Evolutionary conservation across 1,139 yeast genomes (phyloP).

Genomic region (Taiozyma sp.): DNA sequence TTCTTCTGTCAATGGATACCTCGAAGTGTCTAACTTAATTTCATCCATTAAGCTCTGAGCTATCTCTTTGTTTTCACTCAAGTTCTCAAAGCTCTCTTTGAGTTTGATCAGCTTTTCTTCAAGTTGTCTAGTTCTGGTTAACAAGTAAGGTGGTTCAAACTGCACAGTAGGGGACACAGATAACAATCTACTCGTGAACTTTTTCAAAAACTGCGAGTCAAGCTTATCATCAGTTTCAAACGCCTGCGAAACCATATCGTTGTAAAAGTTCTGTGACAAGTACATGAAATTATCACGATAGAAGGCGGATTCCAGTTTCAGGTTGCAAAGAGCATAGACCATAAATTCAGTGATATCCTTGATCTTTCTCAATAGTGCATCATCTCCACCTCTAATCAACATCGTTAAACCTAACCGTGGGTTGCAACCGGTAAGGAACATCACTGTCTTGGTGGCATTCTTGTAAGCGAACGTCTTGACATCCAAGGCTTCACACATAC

Average conservation of each 20-base stretch:
- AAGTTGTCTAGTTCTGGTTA: conserved; percentile 50
- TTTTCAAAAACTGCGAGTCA: conserved; percentile 45
- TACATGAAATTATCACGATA: conserved; percentile 70
- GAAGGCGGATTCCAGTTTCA: conserved; percentile 76
- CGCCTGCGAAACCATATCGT: conserved; percentile 14
- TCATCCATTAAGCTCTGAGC: conserved; percentile 19
- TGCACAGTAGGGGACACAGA: conserved; percentile 76
- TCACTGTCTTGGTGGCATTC: conserved; percentile 60
- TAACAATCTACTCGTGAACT: conserved; percentile 46
- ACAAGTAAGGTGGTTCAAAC: conserved; percentile 61
- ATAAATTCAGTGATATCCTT: conserved; percentile 80
- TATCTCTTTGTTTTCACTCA: conserved; percentile 12
- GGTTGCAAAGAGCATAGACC: conserved; percentile 70
- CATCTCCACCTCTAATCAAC: conserved; percentile 71
- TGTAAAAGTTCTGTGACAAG: conserved; percentile 34
- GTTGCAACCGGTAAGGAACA: conserved; percentile 76
- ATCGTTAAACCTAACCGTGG: conserved; percentile 77
- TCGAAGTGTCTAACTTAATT: conserved; percentile 9
- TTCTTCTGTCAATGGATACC: conserved; percentile 3
- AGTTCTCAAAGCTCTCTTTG: conserved; percentile 28
- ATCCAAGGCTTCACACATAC: conserved; percentile 68
- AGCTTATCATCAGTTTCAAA: conserved; percentile 24
- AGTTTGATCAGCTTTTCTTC: conserved; percentile 40
- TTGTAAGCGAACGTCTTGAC: conserved; percentile 60
- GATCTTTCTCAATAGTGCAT: conserved; percentile 53